A percentile compares a stretch with the other conserved stretches of the same genome.
These are phyloP conservation scores for Cercis canadensis DNA, from an alignment of 306 rosid species.

Conservation along the genomic window DNA sequence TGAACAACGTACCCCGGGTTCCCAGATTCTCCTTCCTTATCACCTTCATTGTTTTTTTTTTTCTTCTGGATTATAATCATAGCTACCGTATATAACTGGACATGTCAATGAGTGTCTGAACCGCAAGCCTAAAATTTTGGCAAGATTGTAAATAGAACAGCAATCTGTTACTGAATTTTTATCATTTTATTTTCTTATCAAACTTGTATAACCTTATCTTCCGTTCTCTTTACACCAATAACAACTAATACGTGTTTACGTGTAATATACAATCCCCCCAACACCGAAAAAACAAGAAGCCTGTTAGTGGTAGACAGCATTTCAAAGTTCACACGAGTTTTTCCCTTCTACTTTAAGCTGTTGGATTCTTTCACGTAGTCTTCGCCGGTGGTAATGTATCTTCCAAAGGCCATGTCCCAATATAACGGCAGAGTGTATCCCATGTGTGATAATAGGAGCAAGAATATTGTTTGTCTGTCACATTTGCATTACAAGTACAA, in stretches of 20 bases:
- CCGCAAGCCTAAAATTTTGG: background rate
- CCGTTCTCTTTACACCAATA: conserved; percentile 19
- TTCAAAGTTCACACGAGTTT: conserved; percentile 43
- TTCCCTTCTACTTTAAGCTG: conserved; percentile 66
- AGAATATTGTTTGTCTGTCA: conserved; percentile 87
- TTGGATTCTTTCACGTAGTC: conserved; percentile 78
- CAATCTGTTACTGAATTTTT: background rate
- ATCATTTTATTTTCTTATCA: conserved; percentile 16
- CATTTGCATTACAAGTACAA: conserved; percentile 32
- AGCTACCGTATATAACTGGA: too few species aligned
- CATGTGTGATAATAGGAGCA: conserved; percentile 91
- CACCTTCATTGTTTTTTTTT: too few species aligned
- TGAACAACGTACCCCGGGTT: too few species aligned
- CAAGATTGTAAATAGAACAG: background rate
- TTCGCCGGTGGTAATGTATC: conserved; percentile 82
- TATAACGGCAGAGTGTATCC: conserved; percentile 89
- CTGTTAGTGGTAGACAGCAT: conserved; percentile 24
- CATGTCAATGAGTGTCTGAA: too few species aligned
- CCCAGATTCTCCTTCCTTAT: too few species aligned
- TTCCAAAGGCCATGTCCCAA: conserved; percentile 98
- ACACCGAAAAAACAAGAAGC: background rate
- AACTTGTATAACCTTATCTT: background rate
- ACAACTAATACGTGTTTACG: conserved; percentile 43
- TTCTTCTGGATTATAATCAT: too few species aligned
- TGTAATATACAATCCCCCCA: conserved; percentile 51